Base-by-base conservation (phyloP, 129 eudicot genomes). In the Cynara cardunculus region DNA sequence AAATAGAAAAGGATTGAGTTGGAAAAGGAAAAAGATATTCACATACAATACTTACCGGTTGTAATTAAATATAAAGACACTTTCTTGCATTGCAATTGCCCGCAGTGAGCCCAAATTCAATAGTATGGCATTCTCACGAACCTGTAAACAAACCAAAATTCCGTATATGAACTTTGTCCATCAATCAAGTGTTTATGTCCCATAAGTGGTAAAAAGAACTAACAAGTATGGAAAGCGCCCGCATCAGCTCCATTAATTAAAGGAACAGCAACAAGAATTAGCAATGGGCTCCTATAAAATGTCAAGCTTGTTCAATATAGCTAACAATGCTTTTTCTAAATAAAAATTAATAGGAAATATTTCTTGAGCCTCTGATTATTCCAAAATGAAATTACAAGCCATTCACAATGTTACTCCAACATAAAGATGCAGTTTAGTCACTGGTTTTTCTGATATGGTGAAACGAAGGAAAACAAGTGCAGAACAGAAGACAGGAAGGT, bases 21-120 rank as follows among this genome's bases (percentile, higher is more conserved):
- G 25, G 56, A 81, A 68, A 14, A 77, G n/a, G n/a, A 0, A 73
- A 18, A 64, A 32, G 46, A 73, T 30, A 49, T 69, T 76, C 79
- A 80, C 14, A 61, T 37, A 25, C 70, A 72, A 76, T n/a, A 49
- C 66, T 26, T 89, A 94, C 99, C 99, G 91, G 79, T 94, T 90
- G 87, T 91, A 96, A 80, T 96, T 96, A 78, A 96, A 96, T 78
- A 96, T 92, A 27, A 92, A 85, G 82, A 96, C 99, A 28, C 97
- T 72, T 77, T 96, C 98, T 81, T 88, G 95, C 99, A 96, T 96
- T 72, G 87, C 98, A 78, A 96, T 96, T 25, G 99, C 99, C 73
- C 99, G 91, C 67, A 96, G 83, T 4, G 97, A 84, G 27, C 98
- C 99, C 89, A 96, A 81, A 86, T 92, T 96, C 85, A 96, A 80